Percentiles rank a stretch among this genome's conserved stretches.
These are phyloP conservation scores for Picea sitchensis DNA, from an alignment of 75 land plant species.

Conservation along the genomic window DNA sequence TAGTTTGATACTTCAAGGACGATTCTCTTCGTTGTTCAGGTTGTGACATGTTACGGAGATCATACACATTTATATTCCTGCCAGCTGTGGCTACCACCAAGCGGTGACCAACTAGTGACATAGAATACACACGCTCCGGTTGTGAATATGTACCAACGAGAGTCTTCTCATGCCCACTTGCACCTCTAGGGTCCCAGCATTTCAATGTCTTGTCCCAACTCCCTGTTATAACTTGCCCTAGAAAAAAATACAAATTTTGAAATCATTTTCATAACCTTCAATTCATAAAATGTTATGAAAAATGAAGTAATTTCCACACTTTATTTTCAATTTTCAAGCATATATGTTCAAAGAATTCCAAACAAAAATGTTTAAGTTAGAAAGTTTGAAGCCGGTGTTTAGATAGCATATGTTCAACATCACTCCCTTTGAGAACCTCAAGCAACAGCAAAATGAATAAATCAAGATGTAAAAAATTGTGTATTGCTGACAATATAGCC, in stretches of 20 bases:
- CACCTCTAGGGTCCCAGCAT: conserved; percentile 99
- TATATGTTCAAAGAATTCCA: too few species aligned
- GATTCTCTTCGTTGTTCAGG: conserved; percentile 97
- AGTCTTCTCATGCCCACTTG: conserved; percentile 71
- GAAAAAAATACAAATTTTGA: neutral
- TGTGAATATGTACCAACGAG: conserved; percentile 88
- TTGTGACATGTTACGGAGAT: conserved; percentile 95
- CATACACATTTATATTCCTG: conserved; percentile 97
- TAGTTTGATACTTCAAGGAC: conserved; percentile 94
- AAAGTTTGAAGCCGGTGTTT: too few species aligned
- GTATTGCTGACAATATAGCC: too few species aligned
- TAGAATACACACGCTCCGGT: conserved; percentile 96
- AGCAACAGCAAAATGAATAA: too few species aligned
- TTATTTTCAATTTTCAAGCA: neutral
- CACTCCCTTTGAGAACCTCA: too few species aligned
- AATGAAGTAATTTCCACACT: neutral
- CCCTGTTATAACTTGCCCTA: conserved; percentile 96
- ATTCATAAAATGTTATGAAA: neutral
- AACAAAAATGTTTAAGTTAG: too few species aligned
- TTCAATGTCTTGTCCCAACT: conserved; percentile 99
- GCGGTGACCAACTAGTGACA: conserved; percentile 92
- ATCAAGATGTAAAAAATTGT: too few species aligned
- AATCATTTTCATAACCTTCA: neutral
- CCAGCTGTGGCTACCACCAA: conserved; percentile 99
- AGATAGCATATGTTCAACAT: too few species aligned